Evolutionary conservation across 164 flowering plant genomes (phyloP).

Genomic region (Macadamia tetraphylla): DNA sequence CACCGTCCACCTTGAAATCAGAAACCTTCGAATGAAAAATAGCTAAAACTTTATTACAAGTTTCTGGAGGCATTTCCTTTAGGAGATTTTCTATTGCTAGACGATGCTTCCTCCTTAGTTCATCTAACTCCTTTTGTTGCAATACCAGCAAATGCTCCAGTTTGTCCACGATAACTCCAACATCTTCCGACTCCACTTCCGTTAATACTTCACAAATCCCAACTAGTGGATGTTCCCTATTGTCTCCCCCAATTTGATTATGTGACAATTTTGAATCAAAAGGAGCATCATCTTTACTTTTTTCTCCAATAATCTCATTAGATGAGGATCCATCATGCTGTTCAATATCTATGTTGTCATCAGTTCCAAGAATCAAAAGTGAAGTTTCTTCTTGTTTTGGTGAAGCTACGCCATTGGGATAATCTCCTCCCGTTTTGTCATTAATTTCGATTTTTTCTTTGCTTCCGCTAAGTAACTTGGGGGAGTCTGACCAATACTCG

Average conservation of each 20-base stretch:
- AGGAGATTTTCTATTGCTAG: conserved; percentile 38
- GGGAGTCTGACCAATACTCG: conserved; percentile 42
- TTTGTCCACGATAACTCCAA: conserved; percentile 31
- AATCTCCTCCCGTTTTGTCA: conserved; percentile 2
- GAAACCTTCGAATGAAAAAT: conserved; percentile 30
- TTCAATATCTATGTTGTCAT: not conserved
- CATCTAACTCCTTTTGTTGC: conserved; percentile 63
- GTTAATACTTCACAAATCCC: conserved; percentile 1
- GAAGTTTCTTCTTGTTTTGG: conserved; percentile 1
- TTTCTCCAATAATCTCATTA: not conserved
- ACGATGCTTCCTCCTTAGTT: conserved; percentile 54
- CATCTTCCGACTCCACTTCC: conserved; percentile 23
- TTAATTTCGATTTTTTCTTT: not conserved
- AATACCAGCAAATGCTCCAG: conserved; percentile 44
- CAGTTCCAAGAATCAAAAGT: not conserved
- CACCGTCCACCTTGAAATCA: conserved; percentile 14
- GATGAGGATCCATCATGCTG: not conserved
- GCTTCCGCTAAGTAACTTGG: conserved; percentile 23
- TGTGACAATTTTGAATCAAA: not conserved
- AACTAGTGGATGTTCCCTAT: not conserved
- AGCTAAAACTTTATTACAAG: conserved; percentile 24
- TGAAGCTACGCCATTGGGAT: conserved; percentile 5
- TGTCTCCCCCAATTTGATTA: conserved; percentile 9
- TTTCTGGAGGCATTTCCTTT: conserved; percentile 48
- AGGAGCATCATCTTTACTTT: not conserved